A percentile compares a stretch with the other conserved stretches of the same genome.
Conservation (phyloP, 768 basidiomycete species). For the Tephrocybe sp. region DNA sequence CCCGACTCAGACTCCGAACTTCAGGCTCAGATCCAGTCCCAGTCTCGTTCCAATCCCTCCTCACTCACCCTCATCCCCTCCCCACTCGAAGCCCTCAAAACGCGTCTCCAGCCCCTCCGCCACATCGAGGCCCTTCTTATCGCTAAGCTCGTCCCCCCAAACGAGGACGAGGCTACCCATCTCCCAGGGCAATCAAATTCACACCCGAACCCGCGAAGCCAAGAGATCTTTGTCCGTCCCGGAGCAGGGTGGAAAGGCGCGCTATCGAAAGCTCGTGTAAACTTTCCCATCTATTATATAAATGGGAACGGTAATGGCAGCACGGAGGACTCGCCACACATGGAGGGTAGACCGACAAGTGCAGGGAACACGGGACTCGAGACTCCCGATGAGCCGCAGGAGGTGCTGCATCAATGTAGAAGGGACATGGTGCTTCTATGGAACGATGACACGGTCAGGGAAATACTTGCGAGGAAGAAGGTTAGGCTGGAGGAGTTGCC, state of each 20-base stretch:
- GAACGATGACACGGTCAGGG: conserved; percentile 59
- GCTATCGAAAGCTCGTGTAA: conserved; percentile 45
- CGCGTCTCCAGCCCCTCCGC: conserved; percentile 64
- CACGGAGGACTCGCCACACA: conserved; percentile 10
- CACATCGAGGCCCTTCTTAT: conserved; percentile 73
- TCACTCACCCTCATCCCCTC: conserved; percentile 25
- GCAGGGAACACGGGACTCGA: conserved; percentile 47
- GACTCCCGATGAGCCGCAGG: conserved; percentile 57
- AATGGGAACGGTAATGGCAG: no score
- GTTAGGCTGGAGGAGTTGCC: conserved; percentile 70
- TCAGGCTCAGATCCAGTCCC: conserved; percentile 21
- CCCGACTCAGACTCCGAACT: conserved; percentile 24
- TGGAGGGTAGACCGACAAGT: conserved; percentile 38
- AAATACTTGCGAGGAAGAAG: conserved; percentile 54
- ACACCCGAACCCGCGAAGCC: conserved; percentile 23
- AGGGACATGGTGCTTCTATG: conserved; percentile 70
- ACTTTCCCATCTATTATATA: conserved; percentile 25
- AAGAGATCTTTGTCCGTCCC: conserved; percentile 65
- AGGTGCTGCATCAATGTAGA: conserved; percentile 56
- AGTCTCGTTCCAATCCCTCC: conserved; percentile 21
- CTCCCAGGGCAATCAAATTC: conserved; percentile 27
- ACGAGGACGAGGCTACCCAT: conserved; percentile 59
- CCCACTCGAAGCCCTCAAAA: conserved; percentile 55
- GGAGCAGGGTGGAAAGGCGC: conserved; percentile 67
- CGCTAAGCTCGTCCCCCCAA: conserved; percentile 65